A percentile compares a stretch with the other conserved stretches of the same genome.
These are phyloP conservation scores for Truncatella angustata DNA, from an alignment of 2,329 filamentous ascomycete species.

Conservation along the genomic window DNA sequence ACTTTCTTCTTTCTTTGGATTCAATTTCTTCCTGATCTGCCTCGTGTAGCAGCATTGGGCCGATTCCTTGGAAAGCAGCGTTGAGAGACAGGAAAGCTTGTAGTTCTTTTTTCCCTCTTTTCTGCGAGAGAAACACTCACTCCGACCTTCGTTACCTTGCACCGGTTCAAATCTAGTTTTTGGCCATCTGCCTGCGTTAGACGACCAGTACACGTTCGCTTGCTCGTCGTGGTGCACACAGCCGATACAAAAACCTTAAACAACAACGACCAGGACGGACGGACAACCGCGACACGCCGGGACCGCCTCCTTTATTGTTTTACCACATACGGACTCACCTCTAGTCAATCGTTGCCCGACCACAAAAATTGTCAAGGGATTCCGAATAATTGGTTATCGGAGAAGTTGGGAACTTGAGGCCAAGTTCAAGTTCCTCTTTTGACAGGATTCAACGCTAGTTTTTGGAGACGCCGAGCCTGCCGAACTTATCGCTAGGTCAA, in stretches of 20 bases:
- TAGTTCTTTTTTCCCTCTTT: background rate
- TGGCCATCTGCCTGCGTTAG: too few relatives aligned
- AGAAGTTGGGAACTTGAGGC: too few relatives aligned
- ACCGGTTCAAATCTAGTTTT: too few relatives aligned
- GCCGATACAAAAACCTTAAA: constrained; percentile 2
- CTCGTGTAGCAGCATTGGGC: constrained; percentile 3
- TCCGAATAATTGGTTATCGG: too few relatives aligned
- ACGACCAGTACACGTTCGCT: constrained; percentile 11
- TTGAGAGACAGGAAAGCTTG: background rate
- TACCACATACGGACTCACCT: background rate
- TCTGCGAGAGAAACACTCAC: background rate
- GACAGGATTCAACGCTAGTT: background rate
- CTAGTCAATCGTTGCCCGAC: constrained; percentile 8
- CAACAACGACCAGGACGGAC: too few relatives aligned
- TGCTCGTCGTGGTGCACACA: constrained; percentile 9
- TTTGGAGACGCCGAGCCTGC: constrained; percentile 9
- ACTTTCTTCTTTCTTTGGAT: background rate
- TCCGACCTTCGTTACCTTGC: constrained; percentile 9
- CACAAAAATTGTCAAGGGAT: too few relatives aligned
- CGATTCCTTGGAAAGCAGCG: background rate
- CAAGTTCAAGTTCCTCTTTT: background rate
- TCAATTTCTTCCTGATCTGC: constrained; percentile 8
- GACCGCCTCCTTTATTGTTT: background rate
- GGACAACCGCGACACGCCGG: background rate
- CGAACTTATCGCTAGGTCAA: constrained; percentile 8